Base-by-base conservation (phyloP, 2,329 filamentous ascomycete genomes). In the Ophiostoma novo-ulmi region DNA sequence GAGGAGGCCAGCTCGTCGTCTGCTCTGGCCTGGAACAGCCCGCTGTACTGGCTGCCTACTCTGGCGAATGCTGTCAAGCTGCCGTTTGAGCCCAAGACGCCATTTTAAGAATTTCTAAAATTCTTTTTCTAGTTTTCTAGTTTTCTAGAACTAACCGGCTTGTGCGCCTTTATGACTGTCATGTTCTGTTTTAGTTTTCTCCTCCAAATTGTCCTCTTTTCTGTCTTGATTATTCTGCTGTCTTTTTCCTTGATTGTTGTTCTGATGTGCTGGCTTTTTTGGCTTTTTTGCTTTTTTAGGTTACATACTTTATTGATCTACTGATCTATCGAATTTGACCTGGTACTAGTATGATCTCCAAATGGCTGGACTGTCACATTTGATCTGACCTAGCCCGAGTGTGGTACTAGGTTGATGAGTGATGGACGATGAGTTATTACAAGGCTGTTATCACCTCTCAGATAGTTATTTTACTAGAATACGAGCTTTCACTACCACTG, bases 41-140 rank as follows among this genome's bases (percentile, higher is more conserved):
- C 69, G 0, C 17, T 48, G 1, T 74, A 69, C 35, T 73, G 73
- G 71, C 64, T 73, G 38, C 73, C 73, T 5, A 7, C 67, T 1
- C 64, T 73, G 13, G 5, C 44, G 0, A 63, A 68, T 1, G 5
- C 70, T 31, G n/a, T 68, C 8, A 38, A n/a, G 31, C 22, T 14
- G 7, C 39, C 44, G 1, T 68, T 35, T 20, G n/a, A 67, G 17
- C 64, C n/a, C 7, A 63, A 38, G 39, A 39, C 26, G 1, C 31
- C 58, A 13, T 72, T 70, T 31, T 61, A 48, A 17, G n/a, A 26
- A 26, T 35, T 13, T 67, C 35, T 20, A 38, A 48, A 7, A 17
- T 5, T 44, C 41, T 14, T 31, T 14, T 17, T 63, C 14, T 63
- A 31, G 13, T 44, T 4, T 44, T 44, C 10, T 13, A 20, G 41